Evolutionary conservation across 1,284 basidiomycete genomes (phyloP).

Genomic region (Uromyces viciae-fabae): DNA sequence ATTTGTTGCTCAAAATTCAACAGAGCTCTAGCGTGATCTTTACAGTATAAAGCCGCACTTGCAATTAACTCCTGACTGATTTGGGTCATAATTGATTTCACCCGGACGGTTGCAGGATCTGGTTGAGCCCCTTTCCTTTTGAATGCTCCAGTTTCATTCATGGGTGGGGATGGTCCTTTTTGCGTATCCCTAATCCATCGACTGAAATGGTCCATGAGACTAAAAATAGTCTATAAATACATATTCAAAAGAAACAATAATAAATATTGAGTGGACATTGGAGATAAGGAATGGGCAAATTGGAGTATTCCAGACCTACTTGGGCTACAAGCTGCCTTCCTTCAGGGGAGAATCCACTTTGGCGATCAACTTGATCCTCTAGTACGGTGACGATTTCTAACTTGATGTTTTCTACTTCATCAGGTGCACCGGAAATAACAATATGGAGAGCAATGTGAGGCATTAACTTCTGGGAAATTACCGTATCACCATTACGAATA

Average conservation of each 20-base stretch:
- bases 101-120: conserved; percentile 55
- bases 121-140: conserved; percentile 59
- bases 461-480: conserved; percentile 81
- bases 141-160: background rate
- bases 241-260: background rate
- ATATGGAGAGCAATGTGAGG: conserved; percentile 87
- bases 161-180: conserved; percentile 51
- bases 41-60: conserved; percentile 86
- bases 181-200: conserved; percentile 71
- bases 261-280: background rate
- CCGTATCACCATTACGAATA: conserved; percentile 81
- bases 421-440: conserved; percentile 69
- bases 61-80: conserved; percentile 88
- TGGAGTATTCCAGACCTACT: conserved; percentile 58
- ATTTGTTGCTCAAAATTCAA: conserved; percentile 91
- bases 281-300: background rate
- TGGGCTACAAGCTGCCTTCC: conserved; percentile 82
- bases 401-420: conserved; percentile 66
- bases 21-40: conserved; percentile 85
- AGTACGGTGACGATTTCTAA: conserved; percentile 77
- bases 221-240: conserved; percentile 74
- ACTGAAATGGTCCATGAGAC: conserved; percentile 88
- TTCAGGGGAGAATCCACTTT: conserved; percentile 64
- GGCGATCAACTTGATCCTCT: conserved; percentile 73
- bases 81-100: conserved; percentile 74